Evolutionary conservation across 441 rosid genomes (phyloP), one percentile per base, ranked within the genome.

Genomic region (Gossypium lobatum): DNA sequence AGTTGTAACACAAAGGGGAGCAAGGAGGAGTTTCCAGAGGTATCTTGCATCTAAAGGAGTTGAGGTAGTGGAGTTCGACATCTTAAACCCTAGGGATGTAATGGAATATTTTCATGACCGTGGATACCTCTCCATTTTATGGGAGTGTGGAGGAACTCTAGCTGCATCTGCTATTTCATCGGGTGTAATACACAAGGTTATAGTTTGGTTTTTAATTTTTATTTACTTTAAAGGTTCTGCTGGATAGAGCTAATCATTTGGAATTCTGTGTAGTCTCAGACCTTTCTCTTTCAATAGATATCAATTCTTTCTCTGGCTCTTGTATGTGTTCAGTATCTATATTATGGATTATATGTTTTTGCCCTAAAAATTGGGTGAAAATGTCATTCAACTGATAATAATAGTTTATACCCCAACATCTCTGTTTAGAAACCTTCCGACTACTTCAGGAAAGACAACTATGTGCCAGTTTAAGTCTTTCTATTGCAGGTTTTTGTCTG

Each of bases 141-240:
- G 97, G 98, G 97, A 95, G 78, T 95, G 96, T 73, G 97, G 97
- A 13, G 97, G 98, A 16, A 85, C 92, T n/a, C 80, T 95, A 73
- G 86, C 94, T 57, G 97, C 98, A 61, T 90, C 98, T 75, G 96
- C 98, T 78, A 88, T 91, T 79, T 88, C 97, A 20, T 84, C 91
- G 23, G 87, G 98, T 60, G 89, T 91, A 64, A 86, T 95, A 82
- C 97, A 90, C 84, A 95, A 93, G 93, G 96, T 95, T 74, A 60
- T 66, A 61, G 45, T 53, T 76, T 42, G 45, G 58, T 54, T 68
- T 68, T 67, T 8, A 25, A 26, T 8, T 67, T 0, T 25, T 25
- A 2, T 67, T 46, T 66, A 1, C 17, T n/a, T 66, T 66, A 14
- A 48, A 48, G 21, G 45, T n/a, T 26, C 58, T 68, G 8, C 16